Base-by-base conservation (phyloP, 306 rosid species). In the Leucaena leucocephala region DNA sequence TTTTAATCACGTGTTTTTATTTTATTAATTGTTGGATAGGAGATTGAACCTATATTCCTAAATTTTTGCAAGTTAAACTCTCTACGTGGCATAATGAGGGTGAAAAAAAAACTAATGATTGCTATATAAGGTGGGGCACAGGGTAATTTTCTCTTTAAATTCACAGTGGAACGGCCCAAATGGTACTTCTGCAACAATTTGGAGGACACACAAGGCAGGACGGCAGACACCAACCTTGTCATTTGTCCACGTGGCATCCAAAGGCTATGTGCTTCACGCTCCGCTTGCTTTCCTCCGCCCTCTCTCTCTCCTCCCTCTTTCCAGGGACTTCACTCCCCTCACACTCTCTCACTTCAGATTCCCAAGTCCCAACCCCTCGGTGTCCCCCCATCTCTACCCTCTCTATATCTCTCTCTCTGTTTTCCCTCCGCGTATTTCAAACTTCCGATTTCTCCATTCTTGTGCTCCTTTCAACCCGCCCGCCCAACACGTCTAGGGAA, bases 401-500 rank as follows among this genome's bases (percentile, higher is more conserved):
- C 22, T 16, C 21, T 27, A 27, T 27, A 27, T 34, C 7, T 52
- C 11, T 44, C 71, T 35, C 57, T 65, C 80, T 68, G 54, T 68
- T 67, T 17, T 67, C 50, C 72, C 46, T 67, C 72, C 36, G 49
- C 19, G 8, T n/a, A 63, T 75, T 75, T 44, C 69, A 75, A 33
- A 66, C 43, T 44, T 22, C 7, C 14, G 58, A 52, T 52, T 52
- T 16, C 55, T 5, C 55, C 55, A 49, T 49, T 49, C 55, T 17
- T 7, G 21, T 3, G 12, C 62, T 55, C 34, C 10, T n/a, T 17
- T 61, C 36, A 3, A 8, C 2, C 7, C 80, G 61, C 33, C 61
- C 33, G 89, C 13, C 15, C 88, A 4, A 55, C 27, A 19, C 5
- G 9, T 54, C 21, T 6, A 2, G 39, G 4, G 2, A 36, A 36